Percentiles rank a stretch among this genome's conserved stretches.
Evolutionary conservation across 2,329 filamentous ascomycete genomes (phyloP).

Genomic region (Cadophora sp.): DNA sequence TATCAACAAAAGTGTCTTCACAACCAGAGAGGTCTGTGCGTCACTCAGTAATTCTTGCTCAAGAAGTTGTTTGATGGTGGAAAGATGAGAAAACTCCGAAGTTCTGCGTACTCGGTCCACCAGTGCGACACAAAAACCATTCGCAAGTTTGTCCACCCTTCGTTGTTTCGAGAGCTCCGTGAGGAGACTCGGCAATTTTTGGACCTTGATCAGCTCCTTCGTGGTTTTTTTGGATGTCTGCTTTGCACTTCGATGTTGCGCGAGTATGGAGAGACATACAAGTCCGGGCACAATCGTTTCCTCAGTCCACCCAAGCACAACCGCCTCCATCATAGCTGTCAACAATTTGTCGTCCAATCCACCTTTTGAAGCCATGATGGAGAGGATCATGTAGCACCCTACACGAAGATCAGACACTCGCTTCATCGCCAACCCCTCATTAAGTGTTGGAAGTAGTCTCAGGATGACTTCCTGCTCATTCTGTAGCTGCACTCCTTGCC

Average conservation of each 20-base stretch:
- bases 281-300: constrained; percentile 78
- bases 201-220: constrained; percentile 70
- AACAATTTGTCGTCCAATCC: constrained; percentile 79
- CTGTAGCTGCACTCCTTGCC: constrained; percentile 76
- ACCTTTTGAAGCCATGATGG: constrained; percentile 84
- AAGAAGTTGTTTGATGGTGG: constrained; percentile 67
- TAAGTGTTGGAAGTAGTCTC: constrained; percentile 71
- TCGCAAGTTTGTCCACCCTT: constrained; percentile 73
- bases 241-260: constrained; percentile 76
- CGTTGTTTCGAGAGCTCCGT: constrained; percentile 68
- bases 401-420: constrained; percentile 81
- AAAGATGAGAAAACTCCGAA: constrained; percentile 61
- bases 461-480: constrained; percentile 81
- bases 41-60: constrained; percentile 65
- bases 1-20: constrained; percentile 68
- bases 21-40: constrained; percentile 67
- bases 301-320: constrained; percentile 76
- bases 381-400: constrained; percentile 89
- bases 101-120: constrained; percentile 67
- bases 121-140: constrained; percentile 72
- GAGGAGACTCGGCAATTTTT: constrained; percentile 64
- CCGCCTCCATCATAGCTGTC: constrained; percentile 88
- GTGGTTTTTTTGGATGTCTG: constrained; percentile 74
- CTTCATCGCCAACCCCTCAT: constrained; percentile 77
- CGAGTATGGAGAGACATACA: constrained; percentile 80